Base-by-base conservation (phyloP, 768 basidiomycete species). In the Rhodotorula diobovata region DNA sequence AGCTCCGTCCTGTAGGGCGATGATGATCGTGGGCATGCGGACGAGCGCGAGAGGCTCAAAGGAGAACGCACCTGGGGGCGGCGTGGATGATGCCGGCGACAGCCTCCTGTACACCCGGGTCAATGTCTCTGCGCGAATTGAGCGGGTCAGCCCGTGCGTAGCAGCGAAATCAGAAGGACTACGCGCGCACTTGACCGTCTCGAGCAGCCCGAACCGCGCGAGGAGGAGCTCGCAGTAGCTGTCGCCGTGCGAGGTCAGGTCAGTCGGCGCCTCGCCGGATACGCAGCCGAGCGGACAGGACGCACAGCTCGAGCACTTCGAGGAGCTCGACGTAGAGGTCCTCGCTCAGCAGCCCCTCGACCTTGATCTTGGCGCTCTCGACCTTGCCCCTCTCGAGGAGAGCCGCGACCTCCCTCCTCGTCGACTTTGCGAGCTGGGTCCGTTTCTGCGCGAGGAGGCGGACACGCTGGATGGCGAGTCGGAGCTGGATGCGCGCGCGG, bases 181-280 rank as follows among this genome's bases (percentile, higher is more conserved):
- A n/a, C 23, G 48, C 23, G 25, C 81, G 68, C 53, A 95, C 93
- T 85, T 89, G 79, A 90, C 76, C 2, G 77, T 87, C 77, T 99
- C 96, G 57, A 99, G 84, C 39, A 98, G 81, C 18, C 90, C 90
- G 77, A 98, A 98, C 58, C 96, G 86, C 16, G 95, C 91, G 34
- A 94, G 84, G 30, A 98, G 81, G n/a, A 95, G 85, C 78, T 99
- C 96, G 73, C 90, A 91, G 79, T 97, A 66, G 16, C 62, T 63
- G 48, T 10, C 11, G 39, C n/a, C n/a, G n/a, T n/a, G n/a, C n/a
- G 23, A 35, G 20, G 50, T 28, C n/a, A 20, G 35, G 55, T 56
- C 35, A 37, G 9, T 10, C 34, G 9, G 5, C 32, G 30, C 41
- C 25, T 34, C 28, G 15, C 2, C 48, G 43, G 7, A 2, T 28